Percentiles rank a stretch among this genome's conserved stretches.
phyloP scores from a whole-genome alignment of 352 stramenopile genomes.

The Thraustochytrium sp. region DNA sequence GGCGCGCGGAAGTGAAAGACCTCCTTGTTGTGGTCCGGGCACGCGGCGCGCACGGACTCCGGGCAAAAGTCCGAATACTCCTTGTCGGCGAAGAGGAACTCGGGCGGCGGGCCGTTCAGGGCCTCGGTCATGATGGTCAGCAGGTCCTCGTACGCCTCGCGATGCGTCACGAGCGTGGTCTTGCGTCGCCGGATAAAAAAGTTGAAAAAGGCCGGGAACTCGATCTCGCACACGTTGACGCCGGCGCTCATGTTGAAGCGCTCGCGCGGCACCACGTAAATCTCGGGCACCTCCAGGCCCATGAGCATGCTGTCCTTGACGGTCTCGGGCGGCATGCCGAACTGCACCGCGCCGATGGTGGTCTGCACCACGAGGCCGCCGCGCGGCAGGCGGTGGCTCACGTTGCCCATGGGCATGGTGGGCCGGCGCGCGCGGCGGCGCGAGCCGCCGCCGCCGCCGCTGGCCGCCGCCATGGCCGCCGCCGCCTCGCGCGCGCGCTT shows the following conservation, averaged over 20 bases:
- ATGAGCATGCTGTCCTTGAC: constrained; percentile 94
- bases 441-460: neutral
- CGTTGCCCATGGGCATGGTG: neutral
- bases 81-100: constrained; percentile 60
- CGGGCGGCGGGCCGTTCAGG: constrained; percentile 63
- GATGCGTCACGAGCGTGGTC: constrained; percentile 71
- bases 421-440: neutral
- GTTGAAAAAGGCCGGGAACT: constrained; percentile 95
- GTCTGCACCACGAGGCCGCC: constrained; percentile 32
- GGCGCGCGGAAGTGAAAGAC: constrained; percentile 37
- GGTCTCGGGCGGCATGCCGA: constrained; percentile 91
- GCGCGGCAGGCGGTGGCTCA: constrained; percentile 27
- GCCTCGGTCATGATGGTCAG: constrained; percentile 77
- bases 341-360: constrained; percentile 62
- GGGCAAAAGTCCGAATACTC: constrained; percentile 59
- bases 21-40: constrained; percentile 18
- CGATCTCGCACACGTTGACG: constrained; percentile 91
- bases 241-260: constrained; percentile 88
- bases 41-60: neutral
- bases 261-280: constrained; percentile 92
- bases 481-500: neutral
- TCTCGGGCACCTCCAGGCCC: constrained; percentile 78
- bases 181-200: constrained; percentile 83
- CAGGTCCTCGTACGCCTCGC: constrained; percentile 68
- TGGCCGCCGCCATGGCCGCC: neutral